A percentile compares a stretch with the other conserved stretches of the same genome.
Conservation (phyloP, 192 early-diverging fungal species). For the Geranomyces variabilis region DNA sequence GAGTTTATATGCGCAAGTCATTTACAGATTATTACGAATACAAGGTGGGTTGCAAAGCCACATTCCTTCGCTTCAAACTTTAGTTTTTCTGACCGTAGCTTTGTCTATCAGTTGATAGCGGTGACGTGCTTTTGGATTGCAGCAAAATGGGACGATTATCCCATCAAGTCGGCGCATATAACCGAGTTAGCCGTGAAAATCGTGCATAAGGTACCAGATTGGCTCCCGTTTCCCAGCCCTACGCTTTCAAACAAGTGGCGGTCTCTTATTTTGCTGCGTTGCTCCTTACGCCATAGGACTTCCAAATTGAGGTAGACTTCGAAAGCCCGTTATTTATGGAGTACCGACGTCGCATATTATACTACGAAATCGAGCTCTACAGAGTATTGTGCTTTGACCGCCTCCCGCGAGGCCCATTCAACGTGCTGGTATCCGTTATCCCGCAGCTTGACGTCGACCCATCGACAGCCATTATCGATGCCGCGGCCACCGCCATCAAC, state of each 20-base stretch:
- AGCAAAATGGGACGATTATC: slow-evolving; percentile 25
- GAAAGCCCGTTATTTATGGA: slow-evolving; percentile 23
- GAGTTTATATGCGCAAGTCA: slow-evolving; percentile 45
- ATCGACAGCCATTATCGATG: slow-evolving; percentile 11
- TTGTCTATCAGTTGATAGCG: slow-evolving; percentile 17
- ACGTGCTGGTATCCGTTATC: slow-evolving; percentile 3
- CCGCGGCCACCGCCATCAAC: slow-evolving; percentile 22
- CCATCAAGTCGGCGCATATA: slow-evolving; percentile 23
- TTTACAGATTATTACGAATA: slow-evolving; percentile 36
- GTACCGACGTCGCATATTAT: slow-evolving; percentile 5
- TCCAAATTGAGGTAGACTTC: slow-evolving; percentile 12
- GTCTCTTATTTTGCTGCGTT: background rate
- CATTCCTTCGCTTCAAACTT: background rate
- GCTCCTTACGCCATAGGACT: background rate
- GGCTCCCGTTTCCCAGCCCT: background rate
- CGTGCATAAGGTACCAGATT: slow-evolving; percentile 18
- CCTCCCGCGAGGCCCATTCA: slow-evolving; percentile 12
- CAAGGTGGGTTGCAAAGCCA: slow-evolving; percentile 4
- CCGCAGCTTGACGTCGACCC: slow-evolving; percentile 7
- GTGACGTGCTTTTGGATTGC: slow-evolving; percentile 34
- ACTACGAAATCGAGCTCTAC: slow-evolving; percentile 29
- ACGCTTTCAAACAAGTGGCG: background rate
- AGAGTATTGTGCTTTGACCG: slow-evolving; percentile 23
- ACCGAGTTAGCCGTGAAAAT: slow-evolving; percentile 21
- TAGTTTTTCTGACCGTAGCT: background rate